These are phyloP conservation scores for Fusarium musae DNA, from an alignment of 2,329 filamentous ascomycete species.

Conservation along the genomic window DNA sequence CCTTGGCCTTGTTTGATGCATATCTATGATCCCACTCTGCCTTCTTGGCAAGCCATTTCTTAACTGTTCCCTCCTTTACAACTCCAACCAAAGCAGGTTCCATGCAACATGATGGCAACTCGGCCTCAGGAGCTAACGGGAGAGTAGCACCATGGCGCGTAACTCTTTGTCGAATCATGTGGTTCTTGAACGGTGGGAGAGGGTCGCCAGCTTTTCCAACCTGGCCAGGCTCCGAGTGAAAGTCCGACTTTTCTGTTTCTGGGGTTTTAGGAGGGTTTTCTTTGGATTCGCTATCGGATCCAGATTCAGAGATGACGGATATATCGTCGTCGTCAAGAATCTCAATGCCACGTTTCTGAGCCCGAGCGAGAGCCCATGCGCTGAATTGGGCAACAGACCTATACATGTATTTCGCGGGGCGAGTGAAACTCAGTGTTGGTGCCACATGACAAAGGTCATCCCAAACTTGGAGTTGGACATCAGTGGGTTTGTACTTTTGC, in stretches of 20 bases:
- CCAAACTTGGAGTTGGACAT: constrained; percentile 96
- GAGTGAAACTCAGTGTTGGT: constrained; percentile 92
- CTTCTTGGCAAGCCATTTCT: constrained; percentile 84
- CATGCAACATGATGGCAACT: constrained; percentile 74
- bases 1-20: constrained; percentile 72
- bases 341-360: constrained; percentile 82
- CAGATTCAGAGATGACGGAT: constrained; percentile 76
- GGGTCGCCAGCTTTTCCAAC: constrained; percentile 90
- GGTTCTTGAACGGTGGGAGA: constrained; percentile 79
- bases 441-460: constrained; percentile 94
- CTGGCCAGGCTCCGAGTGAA: constrained; percentile 45
- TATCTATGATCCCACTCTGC: constrained; percentile 79
- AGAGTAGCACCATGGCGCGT: constrained; percentile 81
- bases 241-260: constrained; percentile 25
- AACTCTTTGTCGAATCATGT: constrained; percentile 94
- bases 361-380: constrained; percentile 87
- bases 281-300: constrained; percentile 47
- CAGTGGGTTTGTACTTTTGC: constrained; percentile 79
- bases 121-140: constrained; percentile 70
- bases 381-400: constrained; percentile 92
- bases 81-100: constrained; percentile 75
- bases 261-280: constrained; percentile 36
- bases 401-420: constrained; percentile 97
- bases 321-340: constrained; percentile 83
- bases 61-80: constrained; percentile 81